Evolutionary conservation across 2,329 filamentous ascomycete genomes (phyloP).

Genomic region (Purpureocillium takamizusanense): DNA sequence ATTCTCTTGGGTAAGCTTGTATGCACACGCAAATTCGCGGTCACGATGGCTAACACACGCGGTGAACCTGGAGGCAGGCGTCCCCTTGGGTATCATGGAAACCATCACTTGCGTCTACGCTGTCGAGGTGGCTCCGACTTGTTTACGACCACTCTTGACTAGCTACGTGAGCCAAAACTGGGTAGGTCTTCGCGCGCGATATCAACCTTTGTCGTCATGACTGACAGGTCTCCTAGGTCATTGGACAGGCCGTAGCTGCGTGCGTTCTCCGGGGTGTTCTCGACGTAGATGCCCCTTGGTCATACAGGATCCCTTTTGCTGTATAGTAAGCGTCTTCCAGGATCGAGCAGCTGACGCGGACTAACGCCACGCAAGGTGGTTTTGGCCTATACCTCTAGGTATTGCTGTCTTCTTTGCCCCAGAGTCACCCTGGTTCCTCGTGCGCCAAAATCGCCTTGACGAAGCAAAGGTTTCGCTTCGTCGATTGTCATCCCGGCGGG

Average conservation of each 20-base stretch:
- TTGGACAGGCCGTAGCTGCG: slow-evolving; percentile 30
- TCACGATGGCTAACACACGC: too few relatives aligned
- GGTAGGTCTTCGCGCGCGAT: too few relatives aligned
- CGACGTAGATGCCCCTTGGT: slow-evolving; percentile 24
- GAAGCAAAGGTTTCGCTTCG: slow-evolving; percentile 13
- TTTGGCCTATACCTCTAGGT: slow-evolving; percentile 30
- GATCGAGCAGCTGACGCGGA: too few relatives aligned
- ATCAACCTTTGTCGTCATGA: too few relatives aligned
- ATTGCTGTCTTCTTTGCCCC: slow-evolving; percentile 22
- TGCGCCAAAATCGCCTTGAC: slow-evolving; percentile 22
- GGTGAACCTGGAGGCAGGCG: too few relatives aligned
- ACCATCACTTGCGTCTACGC: slow-evolving; percentile 33
- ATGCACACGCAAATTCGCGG: too few relatives aligned
- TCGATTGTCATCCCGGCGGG: slow-evolving; percentile 10
- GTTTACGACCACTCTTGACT: slow-evolving; percentile 27
- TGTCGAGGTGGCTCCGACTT: slow-evolving; percentile 21
- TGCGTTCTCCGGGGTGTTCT: slow-evolving; percentile 28
- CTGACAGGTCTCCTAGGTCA: slow-evolving; percentile 33
- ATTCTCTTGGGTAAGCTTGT: slow-evolving; percentile 30
- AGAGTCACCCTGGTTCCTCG: slow-evolving; percentile 32
- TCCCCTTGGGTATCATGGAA: slow-evolving; percentile 30
- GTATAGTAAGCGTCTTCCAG: too few relatives aligned
- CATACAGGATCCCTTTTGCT: slow-evolving; percentile 32
- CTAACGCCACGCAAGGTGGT: too few relatives aligned
- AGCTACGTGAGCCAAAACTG: slow-evolving; percentile 29